These are phyloP conservation scores for Flaveria linearis DNA, from an alignment of 129 eudicot species.

Conservation along the genomic window DNA sequence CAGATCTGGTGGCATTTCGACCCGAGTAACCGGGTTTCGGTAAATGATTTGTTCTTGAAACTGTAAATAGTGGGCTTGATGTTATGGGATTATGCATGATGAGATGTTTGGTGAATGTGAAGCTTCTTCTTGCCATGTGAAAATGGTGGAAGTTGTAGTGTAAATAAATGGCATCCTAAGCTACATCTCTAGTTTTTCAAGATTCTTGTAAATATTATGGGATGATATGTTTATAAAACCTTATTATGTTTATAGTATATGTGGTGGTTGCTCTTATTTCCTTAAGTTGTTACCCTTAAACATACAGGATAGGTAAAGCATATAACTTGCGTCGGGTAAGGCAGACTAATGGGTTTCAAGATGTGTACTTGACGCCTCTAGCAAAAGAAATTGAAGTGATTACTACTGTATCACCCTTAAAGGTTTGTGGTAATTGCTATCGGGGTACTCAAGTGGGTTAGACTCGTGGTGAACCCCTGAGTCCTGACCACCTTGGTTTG, in stretches of 20 bases:
- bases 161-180: slow-evolving; percentile 32
- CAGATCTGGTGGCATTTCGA: slow-evolving; percentile 67
- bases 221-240: neutral
- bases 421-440: too few relatives aligned
- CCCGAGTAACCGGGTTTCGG: slow-evolving; percentile 55
- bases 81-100: slow-evolving; percentile 18
- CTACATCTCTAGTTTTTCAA: neutral
- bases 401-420: too few relatives aligned
- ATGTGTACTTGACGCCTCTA: too few relatives aligned
- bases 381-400: too few relatives aligned
- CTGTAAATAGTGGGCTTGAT: slow-evolving; percentile 25
- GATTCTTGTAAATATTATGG: slow-evolving; percentile 25
- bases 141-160: slow-evolving; percentile 27
- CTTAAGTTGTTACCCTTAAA: too few relatives aligned
- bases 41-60: slow-evolving; percentile 25
- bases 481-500: too few relatives aligned
- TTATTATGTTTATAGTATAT: neutral
- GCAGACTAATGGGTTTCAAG: too few relatives aligned
- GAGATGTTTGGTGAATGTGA: slow-evolving; percentile 31
- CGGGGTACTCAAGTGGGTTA: too few relatives aligned
- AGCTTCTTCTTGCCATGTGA: slow-evolving; percentile 21
- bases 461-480: too few relatives aligned
- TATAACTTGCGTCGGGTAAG: too few relatives aligned
- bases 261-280: neutral
- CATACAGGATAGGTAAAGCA: too few relatives aligned